phyloP scores from a whole-genome alignment of 2,329 filamentous ascomycete genomes.

The Stemphylium vesicarium region DNA sequence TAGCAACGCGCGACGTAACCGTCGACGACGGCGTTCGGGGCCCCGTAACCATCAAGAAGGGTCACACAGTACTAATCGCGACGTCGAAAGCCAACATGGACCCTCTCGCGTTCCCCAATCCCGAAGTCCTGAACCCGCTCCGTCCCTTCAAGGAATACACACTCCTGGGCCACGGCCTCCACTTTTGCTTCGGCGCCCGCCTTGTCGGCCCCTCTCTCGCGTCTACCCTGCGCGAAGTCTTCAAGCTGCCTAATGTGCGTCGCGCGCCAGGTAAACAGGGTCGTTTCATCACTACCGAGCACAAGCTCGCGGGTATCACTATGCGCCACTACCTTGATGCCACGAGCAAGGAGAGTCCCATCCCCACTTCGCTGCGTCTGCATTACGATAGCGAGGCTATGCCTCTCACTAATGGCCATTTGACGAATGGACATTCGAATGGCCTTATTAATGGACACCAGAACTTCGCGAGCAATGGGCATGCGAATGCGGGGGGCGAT shows the following conservation, averaged over 20 bases:
- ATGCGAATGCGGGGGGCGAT: conserved; percentile 19
- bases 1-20: conserved; percentile 54
- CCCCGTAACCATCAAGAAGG: conserved; percentile 53
- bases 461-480: conserved; percentile 12
- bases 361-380: conserved; percentile 34
- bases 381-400: conserved; percentile 34
- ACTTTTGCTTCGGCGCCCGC: conserved; percentile 44
- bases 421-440: conserved; percentile 5
- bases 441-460: conserved; percentile 6
- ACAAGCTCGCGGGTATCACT: conserved; percentile 56
- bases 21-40: conserved; percentile 59
- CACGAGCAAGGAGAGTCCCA: conserved; percentile 55
- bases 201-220: conserved; percentile 38
- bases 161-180: conserved; percentile 41
- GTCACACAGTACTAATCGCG: conserved; percentile 45
- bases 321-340: conserved; percentile 58
- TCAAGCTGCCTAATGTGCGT: conserved; percentile 43
- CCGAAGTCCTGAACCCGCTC: conserved; percentile 48
- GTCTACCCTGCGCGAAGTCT: conserved; percentile 42
- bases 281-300: conserved; percentile 52
- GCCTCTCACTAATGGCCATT: conserved; percentile 2
- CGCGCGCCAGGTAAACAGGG: conserved; percentile 41
- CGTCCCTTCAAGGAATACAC: conserved; percentile 42
- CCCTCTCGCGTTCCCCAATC: conserved; percentile 40
- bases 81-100: conserved; percentile 51